Evolutionary conservation across 208 protist species (phyloP).

Genomic region (Leishmania tropica): DNA sequence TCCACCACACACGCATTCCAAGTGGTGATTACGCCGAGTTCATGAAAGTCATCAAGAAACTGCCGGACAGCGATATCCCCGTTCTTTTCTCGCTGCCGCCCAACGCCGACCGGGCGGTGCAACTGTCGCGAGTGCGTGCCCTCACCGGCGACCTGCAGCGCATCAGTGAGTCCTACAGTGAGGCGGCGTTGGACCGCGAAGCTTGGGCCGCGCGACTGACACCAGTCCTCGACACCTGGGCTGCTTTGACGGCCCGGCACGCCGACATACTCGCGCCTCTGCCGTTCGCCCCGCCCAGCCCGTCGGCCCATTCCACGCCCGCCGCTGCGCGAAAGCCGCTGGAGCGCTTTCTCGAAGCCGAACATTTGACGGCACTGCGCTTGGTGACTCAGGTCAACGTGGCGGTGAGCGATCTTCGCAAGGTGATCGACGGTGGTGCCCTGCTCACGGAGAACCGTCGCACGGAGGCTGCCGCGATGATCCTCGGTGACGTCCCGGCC

Average conservation of each 20-base stretch:
- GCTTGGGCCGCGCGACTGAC: conserved; percentile 80
- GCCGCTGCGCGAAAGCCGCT: conserved; percentile 65
- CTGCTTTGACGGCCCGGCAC: conserved; percentile 68
- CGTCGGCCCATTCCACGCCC: conserved; percentile 1
- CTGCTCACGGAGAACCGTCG: conserved; percentile 88
- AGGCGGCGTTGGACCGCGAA: conserved; percentile 81
- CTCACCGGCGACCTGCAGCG: conserved; percentile 86
- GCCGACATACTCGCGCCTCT: conserved; percentile 52
- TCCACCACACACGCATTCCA: conserved; percentile 66
- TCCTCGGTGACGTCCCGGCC: conserved; percentile 85
- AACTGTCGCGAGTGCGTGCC: conserved; percentile 67
- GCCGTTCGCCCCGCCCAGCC: conserved; percentile 16
- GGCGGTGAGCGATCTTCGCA: conserved; percentile 76
- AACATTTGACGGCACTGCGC: conserved; percentile 68
- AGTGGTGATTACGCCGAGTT: conserved; percentile 73
- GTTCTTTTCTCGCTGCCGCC: conserved; percentile 93
- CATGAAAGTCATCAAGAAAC: conserved; percentile 70
- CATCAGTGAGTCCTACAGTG: conserved; percentile 69
- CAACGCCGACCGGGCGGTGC: conserved; percentile 95
- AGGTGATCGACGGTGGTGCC: conserved; percentile 87
- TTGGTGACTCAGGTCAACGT: conserved; percentile 84
- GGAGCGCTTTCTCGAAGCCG: conserved; percentile 90
- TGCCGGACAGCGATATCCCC: conserved; percentile 94
- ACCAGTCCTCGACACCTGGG: conserved; percentile 90
- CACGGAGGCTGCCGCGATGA: conserved; percentile 74